A percentile compares a stretch with the other conserved stretches of the same genome.
These are phyloP conservation scores for Magnolia officinalis DNA, from an alignment of 164 flowering plant genomes.

Conservation along the genomic window DNA sequence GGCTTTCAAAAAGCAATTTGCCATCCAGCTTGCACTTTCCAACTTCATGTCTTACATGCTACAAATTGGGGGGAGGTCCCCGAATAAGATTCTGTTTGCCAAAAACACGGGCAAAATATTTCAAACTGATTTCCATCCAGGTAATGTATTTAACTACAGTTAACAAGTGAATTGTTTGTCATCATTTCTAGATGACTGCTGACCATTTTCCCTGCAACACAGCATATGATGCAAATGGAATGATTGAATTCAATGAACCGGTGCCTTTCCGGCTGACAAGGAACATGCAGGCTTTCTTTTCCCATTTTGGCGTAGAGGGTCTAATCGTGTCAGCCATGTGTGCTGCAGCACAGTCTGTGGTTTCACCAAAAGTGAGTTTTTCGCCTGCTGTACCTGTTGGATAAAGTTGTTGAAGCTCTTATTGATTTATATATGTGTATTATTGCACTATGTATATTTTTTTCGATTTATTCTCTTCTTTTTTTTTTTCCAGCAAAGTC, in stretches of 20 bases:
- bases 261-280: slow-evolving; percentile 96
- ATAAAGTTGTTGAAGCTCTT: not conserved
- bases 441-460: not conserved
- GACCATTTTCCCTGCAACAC: not conserved
- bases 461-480: not conserved
- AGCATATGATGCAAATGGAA: slow-evolving; percentile 93
- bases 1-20: slow-evolving; percentile 98
- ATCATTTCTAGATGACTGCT: not conserved
- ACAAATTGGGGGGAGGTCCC: slow-evolving; percentile 97
- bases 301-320: slow-evolving; percentile 97
- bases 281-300: slow-evolving; percentile 92
- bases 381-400: not conserved
- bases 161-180: not conserved
- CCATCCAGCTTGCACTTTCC: slow-evolving; percentile 92
- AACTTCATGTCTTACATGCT: slow-evolving; percentile 94
- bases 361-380: slow-evolving; percentile 78
- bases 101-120: slow-evolving; percentile 97
- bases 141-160: not conserved
- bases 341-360: slow-evolving; percentile 93
- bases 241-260: slow-evolving; percentile 92
- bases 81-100: slow-evolving; percentile 93
- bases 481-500: slow-evolving; percentile 68
- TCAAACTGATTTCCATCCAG: slow-evolving; percentile 97
- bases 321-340: slow-evolving; percentile 93
- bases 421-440: not conserved